Conservation (phyloP, 2,329 filamentous ascomycete genomes). For the Diaporthe vexans region DNA sequence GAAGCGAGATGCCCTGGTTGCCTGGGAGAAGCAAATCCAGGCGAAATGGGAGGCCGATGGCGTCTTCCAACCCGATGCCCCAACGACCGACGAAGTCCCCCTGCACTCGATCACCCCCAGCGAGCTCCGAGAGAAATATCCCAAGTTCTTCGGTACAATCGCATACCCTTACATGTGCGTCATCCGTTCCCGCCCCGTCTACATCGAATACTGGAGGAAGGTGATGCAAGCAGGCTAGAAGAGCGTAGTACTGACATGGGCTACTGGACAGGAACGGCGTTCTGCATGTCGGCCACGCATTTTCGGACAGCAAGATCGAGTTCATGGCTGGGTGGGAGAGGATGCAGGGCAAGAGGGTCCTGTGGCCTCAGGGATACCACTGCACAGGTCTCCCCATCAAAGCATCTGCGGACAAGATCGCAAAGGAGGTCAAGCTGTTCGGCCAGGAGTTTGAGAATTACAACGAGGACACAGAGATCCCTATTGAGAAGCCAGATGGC, state of each 20-base stretch:
- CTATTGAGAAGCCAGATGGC: constrained; percentile 68
- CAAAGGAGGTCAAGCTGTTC: constrained; percentile 89
- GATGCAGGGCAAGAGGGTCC: constrained; percentile 88
- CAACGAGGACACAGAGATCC: constrained; percentile 69
- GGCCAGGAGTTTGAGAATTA: constrained; percentile 88
- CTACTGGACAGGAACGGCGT: constrained; percentile 81
- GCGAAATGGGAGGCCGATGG: constrained; percentile 81
- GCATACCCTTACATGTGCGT: constrained; percentile 58
- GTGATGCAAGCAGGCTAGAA: neutral
- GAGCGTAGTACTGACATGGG: constrained; percentile 23
- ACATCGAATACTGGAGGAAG: neutral
- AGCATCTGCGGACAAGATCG: constrained; percentile 94
- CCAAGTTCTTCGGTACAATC: constrained; percentile 87
- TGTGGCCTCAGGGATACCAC: constrained; percentile 96
- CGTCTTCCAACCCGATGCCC: constrained; percentile 90
- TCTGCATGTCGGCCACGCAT: constrained; percentile 91
- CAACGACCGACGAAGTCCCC: constrained; percentile 79
- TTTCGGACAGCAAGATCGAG: constrained; percentile 93
- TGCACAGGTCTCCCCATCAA: constrained; percentile 99
- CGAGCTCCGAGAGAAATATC: constrained; percentile 83
- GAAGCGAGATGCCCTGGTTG: constrained; percentile 86
- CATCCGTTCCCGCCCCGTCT: neutral
- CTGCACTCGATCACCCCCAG: constrained; percentile 79
- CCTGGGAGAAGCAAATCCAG: constrained; percentile 93
- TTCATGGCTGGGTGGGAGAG: constrained; percentile 89